These are phyloP conservation scores for Botryotinia calthae DNA, from an alignment of 2,329 filamentous ascomycete genomes.

Conservation along the genomic window DNA sequence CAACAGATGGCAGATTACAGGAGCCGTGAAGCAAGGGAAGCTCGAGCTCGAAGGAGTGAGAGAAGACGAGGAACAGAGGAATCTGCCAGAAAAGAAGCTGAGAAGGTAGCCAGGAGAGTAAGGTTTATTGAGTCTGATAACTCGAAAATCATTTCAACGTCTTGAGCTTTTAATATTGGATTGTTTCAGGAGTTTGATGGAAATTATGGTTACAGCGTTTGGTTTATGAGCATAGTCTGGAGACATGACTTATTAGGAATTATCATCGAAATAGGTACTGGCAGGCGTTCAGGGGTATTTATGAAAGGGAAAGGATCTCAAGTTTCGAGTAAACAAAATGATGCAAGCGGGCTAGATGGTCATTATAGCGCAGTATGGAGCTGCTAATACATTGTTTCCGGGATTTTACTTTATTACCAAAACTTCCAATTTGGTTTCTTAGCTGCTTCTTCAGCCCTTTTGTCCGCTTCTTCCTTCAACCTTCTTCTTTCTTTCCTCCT, in stretches of 20 bases:
- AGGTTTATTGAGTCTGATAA: slow-evolving; percentile 33
- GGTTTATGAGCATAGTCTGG: not conserved
- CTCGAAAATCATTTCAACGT: slow-evolving; percentile 23
- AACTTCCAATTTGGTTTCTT: slow-evolving; percentile 37
- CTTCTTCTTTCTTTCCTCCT: slow-evolving; percentile 44
- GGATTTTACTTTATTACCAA: slow-evolving; percentile 30
- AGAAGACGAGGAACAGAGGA: slow-evolving; percentile 43
- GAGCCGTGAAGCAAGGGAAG: slow-evolving; percentile 60
- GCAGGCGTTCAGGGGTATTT: not conserved
- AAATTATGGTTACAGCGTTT: slow-evolving; percentile 1
- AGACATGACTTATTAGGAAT: not conserved
- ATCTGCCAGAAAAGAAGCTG: slow-evolving; percentile 25
- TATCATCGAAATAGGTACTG: not conserved
- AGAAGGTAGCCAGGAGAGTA: slow-evolving; percentile 32
- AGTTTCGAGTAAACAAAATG: not conserved
- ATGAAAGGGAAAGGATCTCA: slow-evolving; percentile 6
- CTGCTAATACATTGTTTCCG: slow-evolving; percentile 9
- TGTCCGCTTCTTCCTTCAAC: slow-evolving; percentile 45
- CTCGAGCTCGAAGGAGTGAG: slow-evolving; percentile 54
- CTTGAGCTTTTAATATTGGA: slow-evolving; percentile 20
- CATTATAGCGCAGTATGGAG: slow-evolving; percentile 8
- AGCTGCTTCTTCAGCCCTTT: slow-evolving; percentile 30
- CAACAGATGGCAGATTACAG: slow-evolving; percentile 63
- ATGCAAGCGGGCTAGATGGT: not conserved
- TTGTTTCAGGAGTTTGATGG: not conserved